Base-by-base conservation (phyloP, 306 rosid species). In the Castanea sativa region DNA sequence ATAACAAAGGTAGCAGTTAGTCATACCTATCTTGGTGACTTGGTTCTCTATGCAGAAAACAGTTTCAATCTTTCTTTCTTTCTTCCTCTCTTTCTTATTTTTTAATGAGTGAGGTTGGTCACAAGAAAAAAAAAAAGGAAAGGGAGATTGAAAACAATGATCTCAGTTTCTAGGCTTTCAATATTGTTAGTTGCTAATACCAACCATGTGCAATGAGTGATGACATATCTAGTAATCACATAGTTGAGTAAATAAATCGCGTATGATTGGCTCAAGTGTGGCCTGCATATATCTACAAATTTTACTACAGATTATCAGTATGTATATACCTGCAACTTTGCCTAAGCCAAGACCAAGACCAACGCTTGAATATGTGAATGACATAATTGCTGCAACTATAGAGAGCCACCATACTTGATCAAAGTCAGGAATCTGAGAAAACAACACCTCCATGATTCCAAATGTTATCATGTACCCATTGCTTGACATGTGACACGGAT, bases 341-440 rank as follows among this genome's bases (percentile, higher is more conserved):
- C 73, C 93, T 67, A 88, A 70, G 5, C 97, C 94, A 53, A 92
- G 90, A 74, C 89, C 74, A 51, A 92, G 86, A 57, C 93, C 93
- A 43, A 85, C 88, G 1, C 77, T 9, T 67, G 92, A 91, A 79
- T 91, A 91, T 38, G 92, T 87, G 72, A 92, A 90, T 25, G 94
- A 90, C 94, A 90, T 90, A 23, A 92, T 75, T 56, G 94, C 94
- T 76, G 97, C 94, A 35, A 90, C 90, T 75, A 90, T 87, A 57
- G 97, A 92, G 74, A 90, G 94, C 94, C 94, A 92, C 94, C 94
- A 89, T 16, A 88, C 83, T 79, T 89, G 93, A 80, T 88, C 91
- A 38, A 92, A 90, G 74, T 87, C 94, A 51, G 86, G 94, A 73
- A 92, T 92, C 83, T 92, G 97, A 56, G 94, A 92, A 84, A 92